phyloP scores from a whole-genome alignment of 1,284 basidiomycete genomes.

The Leucoagaricus sp. region DNA sequence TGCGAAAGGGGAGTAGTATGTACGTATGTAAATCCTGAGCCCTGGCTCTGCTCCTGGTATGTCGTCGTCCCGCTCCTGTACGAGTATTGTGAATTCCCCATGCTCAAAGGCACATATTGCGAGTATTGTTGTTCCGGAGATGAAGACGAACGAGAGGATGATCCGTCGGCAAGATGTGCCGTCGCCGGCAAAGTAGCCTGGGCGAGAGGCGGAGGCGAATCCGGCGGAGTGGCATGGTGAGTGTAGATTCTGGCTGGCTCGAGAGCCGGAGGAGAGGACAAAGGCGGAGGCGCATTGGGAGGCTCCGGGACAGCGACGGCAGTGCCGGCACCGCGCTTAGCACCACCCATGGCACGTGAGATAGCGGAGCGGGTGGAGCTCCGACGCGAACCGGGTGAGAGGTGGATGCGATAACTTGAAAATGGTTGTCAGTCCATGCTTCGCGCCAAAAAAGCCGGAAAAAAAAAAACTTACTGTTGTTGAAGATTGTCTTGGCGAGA shows the following conservation, averaged over 20 bases:
- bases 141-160: conserved; percentile 42
- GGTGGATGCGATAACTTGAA: conserved; percentile 67
- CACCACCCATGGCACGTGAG: conserved; percentile 39
- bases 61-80: conserved; percentile 40
- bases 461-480: conserved; percentile 65
- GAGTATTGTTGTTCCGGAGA: conserved; percentile 43
- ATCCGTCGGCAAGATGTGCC: conserved; percentile 32
- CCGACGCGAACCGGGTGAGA: conserved; percentile 69
- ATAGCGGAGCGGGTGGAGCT: conserved; percentile 58
- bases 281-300: conserved; percentile 29
- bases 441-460: conserved; percentile 9
- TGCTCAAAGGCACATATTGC: conserved; percentile 21
- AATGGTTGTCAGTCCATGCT: conserved; percentile 11
- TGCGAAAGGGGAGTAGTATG: conserved; percentile 42
- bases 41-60: conserved; percentile 50
- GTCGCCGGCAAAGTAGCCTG: conserved; percentile 47
- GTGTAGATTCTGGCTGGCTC: conserved; percentile 42
- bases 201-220: conserved; percentile 45
- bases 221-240: conserved; percentile 35
- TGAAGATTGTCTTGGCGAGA: conserved; percentile 82
- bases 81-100: conserved; percentile 29
- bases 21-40: conserved; percentile 42
- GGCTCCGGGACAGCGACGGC: conserved; percentile 23
- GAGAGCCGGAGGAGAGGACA: conserved; percentile 47
- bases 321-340: conserved; percentile 22